Percentiles rank a stretch among this genome's conserved stretches.
Conservation (phyloP, 1,284 basidiomycete genomes). For the Caloboletus inedulis region DNA sequence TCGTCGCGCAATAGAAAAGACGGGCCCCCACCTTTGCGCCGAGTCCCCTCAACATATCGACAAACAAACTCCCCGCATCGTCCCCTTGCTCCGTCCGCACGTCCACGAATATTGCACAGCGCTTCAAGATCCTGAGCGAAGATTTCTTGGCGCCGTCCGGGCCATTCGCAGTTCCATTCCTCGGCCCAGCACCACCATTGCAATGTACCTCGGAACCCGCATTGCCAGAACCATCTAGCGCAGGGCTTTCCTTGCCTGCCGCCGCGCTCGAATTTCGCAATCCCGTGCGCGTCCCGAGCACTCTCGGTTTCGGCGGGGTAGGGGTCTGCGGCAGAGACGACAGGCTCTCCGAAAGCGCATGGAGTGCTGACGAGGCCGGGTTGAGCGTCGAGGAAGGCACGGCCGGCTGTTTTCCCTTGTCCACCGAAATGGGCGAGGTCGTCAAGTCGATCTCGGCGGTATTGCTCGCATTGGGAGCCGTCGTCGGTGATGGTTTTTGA, state of each 20-base stretch:
- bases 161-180: constrained; percentile 20
- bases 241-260: constrained; percentile 32
- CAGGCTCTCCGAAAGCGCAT: constrained; percentile 55
- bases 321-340: constrained; percentile 43
- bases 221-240: constrained; percentile 18
- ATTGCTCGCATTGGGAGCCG: neutral
- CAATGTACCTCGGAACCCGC: constrained; percentile 15
- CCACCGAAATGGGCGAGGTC: constrained; percentile 24
- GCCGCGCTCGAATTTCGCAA: constrained; percentile 39
- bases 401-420: constrained; percentile 27
- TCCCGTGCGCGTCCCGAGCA: constrained; percentile 28
- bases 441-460: constrained; percentile 13
- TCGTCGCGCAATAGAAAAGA: neutral
- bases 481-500: neutral
- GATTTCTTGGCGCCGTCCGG: constrained; percentile 21
- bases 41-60: constrained; percentile 77
- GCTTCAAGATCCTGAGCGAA: constrained; percentile 55
- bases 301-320: constrained; percentile 39
- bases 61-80: constrained; percentile 79
- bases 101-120: constrained; percentile 87
- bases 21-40: constrained; percentile 73
- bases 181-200: constrained; percentile 19
- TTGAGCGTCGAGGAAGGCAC: constrained; percentile 42
- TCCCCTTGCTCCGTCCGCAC: constrained; percentile 85
- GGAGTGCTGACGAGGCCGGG: constrained; percentile 56